A percentile compares a stretch with the other conserved stretches of the same genome.
Evolutionary conservation across 2,329 filamentous ascomycete species (phyloP).

Genomic region (Cercospora canescens): DNA sequence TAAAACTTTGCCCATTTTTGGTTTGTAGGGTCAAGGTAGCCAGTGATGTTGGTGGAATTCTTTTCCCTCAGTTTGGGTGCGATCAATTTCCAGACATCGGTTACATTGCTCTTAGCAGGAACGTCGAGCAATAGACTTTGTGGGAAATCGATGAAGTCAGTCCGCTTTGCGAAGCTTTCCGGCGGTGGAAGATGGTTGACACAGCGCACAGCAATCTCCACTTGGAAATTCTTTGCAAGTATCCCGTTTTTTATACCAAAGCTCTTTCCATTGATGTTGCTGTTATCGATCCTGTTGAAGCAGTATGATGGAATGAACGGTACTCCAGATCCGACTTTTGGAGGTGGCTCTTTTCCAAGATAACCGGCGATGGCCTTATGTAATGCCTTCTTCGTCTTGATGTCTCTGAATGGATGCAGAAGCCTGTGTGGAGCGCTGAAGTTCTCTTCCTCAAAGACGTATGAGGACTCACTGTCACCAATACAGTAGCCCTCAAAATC

Average conservation of each 20-base stretch:
- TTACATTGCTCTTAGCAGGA: not conserved
- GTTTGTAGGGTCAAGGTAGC: not conserved
- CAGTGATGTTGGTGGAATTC: not conserved
- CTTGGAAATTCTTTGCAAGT: not conserved
- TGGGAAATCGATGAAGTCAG: not conserved
- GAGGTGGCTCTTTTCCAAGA: not conserved
- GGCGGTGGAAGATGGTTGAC: not conserved
- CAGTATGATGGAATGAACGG: conserved; percentile 9
- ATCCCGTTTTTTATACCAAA: not conserved
- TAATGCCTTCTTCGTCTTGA: not conserved
- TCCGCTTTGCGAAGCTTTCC: not conserved
- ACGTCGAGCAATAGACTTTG: not conserved
- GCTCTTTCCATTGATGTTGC: not conserved
- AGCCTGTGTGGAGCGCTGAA: not conserved
- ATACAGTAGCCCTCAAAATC: conserved; percentile 1
- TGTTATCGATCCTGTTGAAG: not conserved
- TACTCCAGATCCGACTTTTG: not conserved
- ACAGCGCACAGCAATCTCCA: not conserved
- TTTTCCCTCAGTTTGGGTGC: not conserved
- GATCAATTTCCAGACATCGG: not conserved
- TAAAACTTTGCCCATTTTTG: not conserved
- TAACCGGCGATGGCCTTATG: not conserved
- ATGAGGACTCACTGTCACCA: not conserved
- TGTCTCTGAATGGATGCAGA: not conserved
- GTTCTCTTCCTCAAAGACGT: not conserved